Evolutionary conservation across 371 early-diverging fungal genomes (phyloP).

Genomic region (Dinochytrium kinnereticum): DNA sequence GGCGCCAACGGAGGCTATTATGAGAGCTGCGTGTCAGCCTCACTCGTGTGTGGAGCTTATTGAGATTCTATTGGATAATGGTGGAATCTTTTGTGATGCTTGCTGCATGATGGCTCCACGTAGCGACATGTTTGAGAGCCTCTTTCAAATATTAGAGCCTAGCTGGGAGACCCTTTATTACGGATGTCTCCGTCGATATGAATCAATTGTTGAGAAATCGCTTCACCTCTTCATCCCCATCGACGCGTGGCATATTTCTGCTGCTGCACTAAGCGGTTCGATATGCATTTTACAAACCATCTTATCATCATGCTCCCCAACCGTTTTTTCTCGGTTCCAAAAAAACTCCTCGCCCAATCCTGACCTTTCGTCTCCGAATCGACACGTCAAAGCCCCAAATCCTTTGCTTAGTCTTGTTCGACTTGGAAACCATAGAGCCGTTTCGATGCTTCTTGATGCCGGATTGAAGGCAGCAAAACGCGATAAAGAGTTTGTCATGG

Average conservation of each 20-base stretch:
- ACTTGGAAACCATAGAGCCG: neutral
- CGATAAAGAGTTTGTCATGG: neutral
- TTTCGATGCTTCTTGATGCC: neutral
- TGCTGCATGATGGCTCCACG: neutral
- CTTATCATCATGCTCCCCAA: no score
- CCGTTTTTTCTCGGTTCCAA: neutral
- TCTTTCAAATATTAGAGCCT: neutral
- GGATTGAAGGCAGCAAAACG: neutral
- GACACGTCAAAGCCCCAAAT: neutral
- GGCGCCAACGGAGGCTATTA: neutral
- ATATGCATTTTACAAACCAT: no score
- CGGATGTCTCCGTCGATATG: neutral
- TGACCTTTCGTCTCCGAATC: neutral
- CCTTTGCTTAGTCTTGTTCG: neutral
- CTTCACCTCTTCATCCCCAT: neutral
- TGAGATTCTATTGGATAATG: neutral
- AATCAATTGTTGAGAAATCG: neutral
- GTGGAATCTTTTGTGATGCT: neutral
- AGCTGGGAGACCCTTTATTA: neutral
- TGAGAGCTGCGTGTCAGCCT: neutral
- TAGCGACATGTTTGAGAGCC: neutral
- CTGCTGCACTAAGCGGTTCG: neutral
- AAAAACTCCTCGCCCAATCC: neutral
- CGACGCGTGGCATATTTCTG: neutral
- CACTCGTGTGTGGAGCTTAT: neutral